Conservation (phyloP, 148 eudicot genomes). For the Rhododendron vialii region DNA sequence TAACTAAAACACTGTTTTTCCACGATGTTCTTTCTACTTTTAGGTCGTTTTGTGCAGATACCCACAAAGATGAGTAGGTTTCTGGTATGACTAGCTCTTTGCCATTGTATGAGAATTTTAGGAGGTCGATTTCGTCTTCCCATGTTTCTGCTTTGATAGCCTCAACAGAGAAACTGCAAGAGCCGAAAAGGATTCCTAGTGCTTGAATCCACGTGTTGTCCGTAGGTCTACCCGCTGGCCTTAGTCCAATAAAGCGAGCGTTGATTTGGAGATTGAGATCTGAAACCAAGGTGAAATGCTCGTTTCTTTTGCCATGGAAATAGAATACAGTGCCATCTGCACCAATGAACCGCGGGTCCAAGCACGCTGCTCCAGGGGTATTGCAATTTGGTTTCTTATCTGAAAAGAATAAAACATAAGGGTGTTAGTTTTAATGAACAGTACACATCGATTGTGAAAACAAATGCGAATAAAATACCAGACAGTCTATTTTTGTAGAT, state of each 20-base stretch:
- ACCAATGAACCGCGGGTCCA: slow-evolving; percentile 23
- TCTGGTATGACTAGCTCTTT: slow-evolving; percentile 5
- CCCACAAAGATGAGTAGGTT: slow-evolving; percentile 20
- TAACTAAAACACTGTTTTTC: slow-evolving; percentile 19
- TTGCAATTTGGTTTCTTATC: slow-evolving; percentile 18
- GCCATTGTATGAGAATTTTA: slow-evolving; percentile 21
- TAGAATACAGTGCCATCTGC: slow-evolving; percentile 25
- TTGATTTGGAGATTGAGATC: slow-evolving; percentile 19
- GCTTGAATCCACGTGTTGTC: slow-evolving; percentile 28
- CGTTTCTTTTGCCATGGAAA: slow-evolving; percentile 23
- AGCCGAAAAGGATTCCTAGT: slow-evolving; percentile 17
- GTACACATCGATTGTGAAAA: neutral
- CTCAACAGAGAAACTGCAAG: slow-evolving; percentile 24
- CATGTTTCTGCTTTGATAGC: slow-evolving; percentile 26
- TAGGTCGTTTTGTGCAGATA: slow-evolving; percentile 13
- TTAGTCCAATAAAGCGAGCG: slow-evolving; percentile 18
- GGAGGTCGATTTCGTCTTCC: slow-evolving; percentile 26
- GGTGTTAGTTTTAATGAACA: neutral
- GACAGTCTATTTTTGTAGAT: neutral
- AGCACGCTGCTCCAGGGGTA: slow-evolving; percentile 22
- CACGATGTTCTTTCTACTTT: slow-evolving; percentile 22
- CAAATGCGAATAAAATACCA: neutral
- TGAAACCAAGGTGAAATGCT: slow-evolving; percentile 19
- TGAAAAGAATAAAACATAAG: neutral
- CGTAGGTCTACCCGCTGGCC: slow-evolving; percentile 12